Base-by-base conservation (phyloP, 2,329 filamentous ascomycete species). In the Arthrobotrys sphaeroides region DNA sequence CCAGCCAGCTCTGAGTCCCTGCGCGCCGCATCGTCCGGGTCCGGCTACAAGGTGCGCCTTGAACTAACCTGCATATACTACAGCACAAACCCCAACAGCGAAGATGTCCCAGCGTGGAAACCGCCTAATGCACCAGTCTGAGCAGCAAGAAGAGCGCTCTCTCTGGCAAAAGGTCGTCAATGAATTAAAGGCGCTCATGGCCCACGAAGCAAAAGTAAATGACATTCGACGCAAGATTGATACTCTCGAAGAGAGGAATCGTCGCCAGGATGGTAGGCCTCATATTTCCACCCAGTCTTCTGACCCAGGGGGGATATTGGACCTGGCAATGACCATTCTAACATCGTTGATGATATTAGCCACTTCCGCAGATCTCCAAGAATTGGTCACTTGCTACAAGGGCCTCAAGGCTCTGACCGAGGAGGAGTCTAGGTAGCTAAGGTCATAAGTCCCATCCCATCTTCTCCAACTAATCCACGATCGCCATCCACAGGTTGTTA, bases 111-210 rank as follows among this genome's bases (percentile, higher is more conserved):
- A 75, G 47, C 72, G 72, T 42, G 72, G 72, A 43, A 75, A 68
- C 43, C 72, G 72, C 40, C 28, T 69, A 33, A 79, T 79, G 45
- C 78, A 80, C 51, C 78, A 80, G 51, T 65, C 72, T 6, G 79
- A 80, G 51, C 77, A 79, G 53, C 79, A 80, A 53, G 79, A 80
- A 47, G 79, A 80, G 65, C 72, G 73, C 18, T 78, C 78, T 49
- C 61, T 79, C 18, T 80, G 79, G 79, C 74, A 77, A 12, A 79
- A 78, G 70, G 78, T 80, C 40, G 79, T 79, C 38, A 78, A 76
- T 18, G 79, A 78, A 47, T 53, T 80, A 22, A 79, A 79, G 36
- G 78, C 77, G 3, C 79, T 79, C 42, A 76, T 77, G 64, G 59
- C 36, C 4, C 78, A 78, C 22, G 72, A 75, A 40, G 72, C 72